Conservation (phyloP, 2,329 filamentous ascomycete genomes). For the Didymella sp. region DNA sequence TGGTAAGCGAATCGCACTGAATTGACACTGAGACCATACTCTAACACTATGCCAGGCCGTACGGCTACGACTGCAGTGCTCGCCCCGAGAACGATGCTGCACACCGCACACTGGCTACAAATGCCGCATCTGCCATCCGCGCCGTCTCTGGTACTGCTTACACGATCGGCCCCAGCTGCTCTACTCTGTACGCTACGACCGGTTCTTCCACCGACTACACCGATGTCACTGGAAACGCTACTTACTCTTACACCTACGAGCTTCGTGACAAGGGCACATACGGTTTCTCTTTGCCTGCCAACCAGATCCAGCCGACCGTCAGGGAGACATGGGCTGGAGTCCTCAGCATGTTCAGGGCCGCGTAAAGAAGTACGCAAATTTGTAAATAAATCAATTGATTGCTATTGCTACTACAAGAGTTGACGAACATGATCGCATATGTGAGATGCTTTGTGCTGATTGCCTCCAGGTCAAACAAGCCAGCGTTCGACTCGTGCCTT, state of each 20-base stretch:
- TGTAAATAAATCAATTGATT: neutral
- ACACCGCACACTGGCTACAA: slow-evolving; percentile 58
- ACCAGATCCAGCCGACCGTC: slow-evolving; percentile 57
- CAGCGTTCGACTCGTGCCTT: too few relatives aligned
- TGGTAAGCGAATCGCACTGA: slow-evolving; percentile 25
- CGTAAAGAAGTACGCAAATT: slow-evolving; percentile 3
- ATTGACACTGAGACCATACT: neutral
- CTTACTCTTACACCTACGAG: slow-evolving; percentile 58
- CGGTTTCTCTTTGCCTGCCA: slow-evolving; percentile 58
- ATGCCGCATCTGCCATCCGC: slow-evolving; percentile 60
- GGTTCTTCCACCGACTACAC: slow-evolving; percentile 55
- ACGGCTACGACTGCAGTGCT: slow-evolving; percentile 64
- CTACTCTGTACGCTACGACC: slow-evolving; percentile 65
- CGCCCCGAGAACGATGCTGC: slow-evolving; percentile 57
- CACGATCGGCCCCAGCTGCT: slow-evolving; percentile 61
- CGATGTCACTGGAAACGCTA: slow-evolving; percentile 51
- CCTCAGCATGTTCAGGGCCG: slow-evolving; percentile 38
- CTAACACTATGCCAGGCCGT: slow-evolving; percentile 55
- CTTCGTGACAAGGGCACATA: slow-evolving; percentile 56
- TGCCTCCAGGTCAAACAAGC: neutral
- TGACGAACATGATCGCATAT: neutral
- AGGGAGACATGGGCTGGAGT: slow-evolving; percentile 57
- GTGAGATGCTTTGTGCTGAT: neutral
- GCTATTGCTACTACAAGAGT: neutral
- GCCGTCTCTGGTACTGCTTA: slow-evolving; percentile 58